Conservation (phyloP, 2,329 filamentous ascomycete genomes). For the Xylariales sp. region DNA sequence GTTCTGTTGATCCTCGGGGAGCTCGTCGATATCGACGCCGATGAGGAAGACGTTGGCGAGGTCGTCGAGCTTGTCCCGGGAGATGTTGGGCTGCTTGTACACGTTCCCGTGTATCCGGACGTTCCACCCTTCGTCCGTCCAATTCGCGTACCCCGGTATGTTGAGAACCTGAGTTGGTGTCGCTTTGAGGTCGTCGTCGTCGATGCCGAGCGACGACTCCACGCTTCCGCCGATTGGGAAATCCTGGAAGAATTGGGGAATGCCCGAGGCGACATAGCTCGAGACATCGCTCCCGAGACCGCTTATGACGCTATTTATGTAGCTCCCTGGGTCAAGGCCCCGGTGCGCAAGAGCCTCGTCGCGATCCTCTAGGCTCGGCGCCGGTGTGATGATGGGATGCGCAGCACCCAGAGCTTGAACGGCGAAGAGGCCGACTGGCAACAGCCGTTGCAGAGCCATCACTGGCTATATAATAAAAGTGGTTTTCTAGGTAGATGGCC, state of each 20-base stretch:
- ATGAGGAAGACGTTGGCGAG: slow-evolving; percentile 78
- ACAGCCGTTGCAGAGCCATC: slow-evolving; percentile 35
- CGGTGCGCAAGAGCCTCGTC: slow-evolving; percentile 52
- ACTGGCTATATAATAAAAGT: neutral
- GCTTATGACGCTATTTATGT: slow-evolving; percentile 62
- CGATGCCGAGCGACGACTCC: slow-evolving; percentile 69
- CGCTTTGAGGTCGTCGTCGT: slow-evolving; percentile 67
- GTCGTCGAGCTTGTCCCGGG: slow-evolving; percentile 71
- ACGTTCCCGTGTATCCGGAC: slow-evolving; percentile 82
- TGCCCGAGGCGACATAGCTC: slow-evolving; percentile 70
- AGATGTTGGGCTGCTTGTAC: slow-evolving; percentile 81
- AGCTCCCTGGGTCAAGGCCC: slow-evolving; percentile 59
- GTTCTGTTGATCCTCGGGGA: slow-evolving; percentile 68
- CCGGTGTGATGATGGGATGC: slow-evolving; percentile 61
- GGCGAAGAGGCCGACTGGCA: slow-evolving; percentile 39
- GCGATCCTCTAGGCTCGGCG: slow-evolving; percentile 54
- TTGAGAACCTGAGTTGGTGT: slow-evolving; percentile 78
- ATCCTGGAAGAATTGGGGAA: slow-evolving; percentile 75
- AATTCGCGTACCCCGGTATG: slow-evolving; percentile 78
- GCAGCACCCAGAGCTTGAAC: slow-evolving; percentile 42
- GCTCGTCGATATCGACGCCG: slow-evolving; percentile 68
- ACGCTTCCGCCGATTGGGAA: slow-evolving; percentile 73
- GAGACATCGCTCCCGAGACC: slow-evolving; percentile 66
- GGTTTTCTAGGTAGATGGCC: neutral
- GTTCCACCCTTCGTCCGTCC: slow-evolving; percentile 81